Evolutionary conservation across 176 grass and related monocot genomes (phyloP).

Genomic region (Poa annua): DNA sequence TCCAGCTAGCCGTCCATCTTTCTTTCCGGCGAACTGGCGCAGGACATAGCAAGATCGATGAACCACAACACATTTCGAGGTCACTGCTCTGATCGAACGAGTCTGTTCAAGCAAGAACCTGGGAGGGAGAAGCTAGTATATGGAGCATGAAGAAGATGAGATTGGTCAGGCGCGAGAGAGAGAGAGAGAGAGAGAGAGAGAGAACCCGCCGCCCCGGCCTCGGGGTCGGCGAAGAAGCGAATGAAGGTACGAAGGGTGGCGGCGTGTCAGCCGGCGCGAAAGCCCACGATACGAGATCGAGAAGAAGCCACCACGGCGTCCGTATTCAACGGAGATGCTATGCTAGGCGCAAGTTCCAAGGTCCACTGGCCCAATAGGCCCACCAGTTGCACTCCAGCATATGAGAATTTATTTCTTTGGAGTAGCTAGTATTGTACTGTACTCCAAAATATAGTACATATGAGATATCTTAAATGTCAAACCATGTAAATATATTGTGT

Average conservation of each 20-base stretch:
- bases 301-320: not conserved
- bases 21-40: too few species aligned
- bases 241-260: not conserved
- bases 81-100: too few species aligned
- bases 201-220: not conserved
- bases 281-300: constrained; percentile 35
- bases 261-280: constrained; percentile 41
- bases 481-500: too few species aligned
- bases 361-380: constrained; percentile 37
- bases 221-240: not conserved
- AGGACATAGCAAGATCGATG: too few species aligned
- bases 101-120: not conserved
- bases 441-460: too few species aligned
- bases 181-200: not conserved
- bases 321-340: not conserved
- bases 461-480: too few species aligned
- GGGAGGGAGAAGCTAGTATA: not conserved
- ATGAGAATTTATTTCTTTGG: not conserved
- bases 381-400: constrained; percentile 5
- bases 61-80: too few species aligned
- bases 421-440: too few species aligned
- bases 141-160: not conserved
- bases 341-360: constrained; percentile 53
- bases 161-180: not conserved
- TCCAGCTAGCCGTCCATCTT: not conserved